A percentile compares a stretch with the other conserved stretches of the same genome.
phyloP scores from a whole-genome alignment of 2,329 filamentous ascomycete genomes.

The Fusarium newnesense region DNA sequence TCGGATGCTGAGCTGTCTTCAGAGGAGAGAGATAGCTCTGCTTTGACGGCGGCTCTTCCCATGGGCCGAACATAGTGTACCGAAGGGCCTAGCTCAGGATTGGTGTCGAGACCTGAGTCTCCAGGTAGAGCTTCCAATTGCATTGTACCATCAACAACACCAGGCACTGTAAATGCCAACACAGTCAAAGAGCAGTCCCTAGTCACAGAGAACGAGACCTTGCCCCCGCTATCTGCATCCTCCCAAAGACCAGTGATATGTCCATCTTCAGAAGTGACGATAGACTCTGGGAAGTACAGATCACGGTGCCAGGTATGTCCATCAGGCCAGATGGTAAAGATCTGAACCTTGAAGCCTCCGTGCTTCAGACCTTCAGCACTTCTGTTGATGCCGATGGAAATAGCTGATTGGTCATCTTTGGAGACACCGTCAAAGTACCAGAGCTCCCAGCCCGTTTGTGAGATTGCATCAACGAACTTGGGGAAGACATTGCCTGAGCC shows the following conservation, averaged over 20 bases:
- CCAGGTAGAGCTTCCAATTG: rapidly evolving
- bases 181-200: rapidly evolving
- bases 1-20: background rate
- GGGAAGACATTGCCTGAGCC: background rate
- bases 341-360: background rate
- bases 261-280: background rate
- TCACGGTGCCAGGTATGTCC: background rate
- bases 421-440: background rate
- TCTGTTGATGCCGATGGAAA: background rate
- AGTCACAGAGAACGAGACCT: background rate
- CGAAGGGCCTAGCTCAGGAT: background rate
- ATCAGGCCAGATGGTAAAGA: background rate
- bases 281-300: background rate
- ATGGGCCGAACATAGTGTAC: background rate
- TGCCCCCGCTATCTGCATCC: rapidly evolving
- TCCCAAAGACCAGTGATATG: background rate
- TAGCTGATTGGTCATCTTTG: background rate
- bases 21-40: background rate
- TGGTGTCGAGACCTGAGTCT: background rate
- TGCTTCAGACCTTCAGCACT: background rate
- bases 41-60: rapidly evolving
- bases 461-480: background rate
- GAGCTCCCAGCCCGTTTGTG: background rate
- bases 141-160: background rate
- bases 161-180: rapidly evolving